phyloP scores from a whole-genome alignment of 768 basidiomycete species.

The Tephrocybe sp. region DNA sequence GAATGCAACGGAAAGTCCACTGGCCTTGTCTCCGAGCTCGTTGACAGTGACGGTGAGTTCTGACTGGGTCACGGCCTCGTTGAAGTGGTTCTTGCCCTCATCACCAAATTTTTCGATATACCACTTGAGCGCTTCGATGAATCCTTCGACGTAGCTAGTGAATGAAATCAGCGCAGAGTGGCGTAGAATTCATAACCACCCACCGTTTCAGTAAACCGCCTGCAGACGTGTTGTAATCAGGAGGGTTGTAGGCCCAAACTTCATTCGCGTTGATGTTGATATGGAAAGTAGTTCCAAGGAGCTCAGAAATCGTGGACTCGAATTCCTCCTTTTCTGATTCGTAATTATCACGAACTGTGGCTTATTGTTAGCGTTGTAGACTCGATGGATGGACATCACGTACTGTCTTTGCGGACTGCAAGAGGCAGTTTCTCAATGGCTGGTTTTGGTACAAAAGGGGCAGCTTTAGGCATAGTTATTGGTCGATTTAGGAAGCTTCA shows the following conservation, averaged over 20 bases:
- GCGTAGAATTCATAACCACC: background rate
- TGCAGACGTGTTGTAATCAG: conserved; percentile 19
- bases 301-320: conserved; percentile 29
- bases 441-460: conserved; percentile 18
- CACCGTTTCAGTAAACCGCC: conserved; percentile 26
- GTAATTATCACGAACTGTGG: conserved; percentile 37
- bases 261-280: conserved; percentile 35
- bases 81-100: conserved; percentile 35
- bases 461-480: conserved; percentile 18
- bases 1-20: too few relatives aligned
- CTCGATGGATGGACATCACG: background rate
- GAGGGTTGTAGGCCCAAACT: conserved; percentile 32
- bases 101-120: conserved; percentile 33
- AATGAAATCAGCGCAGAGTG: background rate
- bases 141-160: conserved; percentile 35
- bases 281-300: conserved; percentile 25
- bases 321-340: conserved; percentile 33
- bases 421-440: conserved; percentile 22
- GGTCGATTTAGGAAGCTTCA: too few relatives aligned
- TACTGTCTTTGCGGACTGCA: conserved; percentile 22
- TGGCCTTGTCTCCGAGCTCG: conserved; percentile 26
- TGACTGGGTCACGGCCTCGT: conserved; percentile 32
- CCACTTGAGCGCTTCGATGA: conserved; percentile 28
- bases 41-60: conserved; percentile 34
- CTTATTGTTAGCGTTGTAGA: background rate